These are phyloP conservation scores for Lecanicillium sp. DNA, from an alignment of 2,329 filamentous ascomycete genomes.

Conservation along the genomic window DNA sequence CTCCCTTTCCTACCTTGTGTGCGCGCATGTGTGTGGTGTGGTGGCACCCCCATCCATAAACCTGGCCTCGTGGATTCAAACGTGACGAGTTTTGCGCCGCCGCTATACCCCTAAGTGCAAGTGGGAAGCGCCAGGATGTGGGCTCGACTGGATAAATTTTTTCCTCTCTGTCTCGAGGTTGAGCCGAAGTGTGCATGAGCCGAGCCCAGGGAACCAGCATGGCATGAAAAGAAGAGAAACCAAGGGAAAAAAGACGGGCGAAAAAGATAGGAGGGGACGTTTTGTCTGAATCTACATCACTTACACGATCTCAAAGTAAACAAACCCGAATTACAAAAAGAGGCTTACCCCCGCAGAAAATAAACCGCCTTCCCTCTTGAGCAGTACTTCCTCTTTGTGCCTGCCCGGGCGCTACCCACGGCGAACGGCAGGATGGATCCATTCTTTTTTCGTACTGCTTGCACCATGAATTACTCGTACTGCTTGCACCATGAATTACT, in stretches of 20 bases:
- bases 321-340: no score
- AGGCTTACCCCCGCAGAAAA: no score
- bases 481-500: no score
- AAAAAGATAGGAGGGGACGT: not conserved
- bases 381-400: no score
- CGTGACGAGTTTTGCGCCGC: constrained; percentile 10
- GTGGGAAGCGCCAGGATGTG: constrained; percentile 31
- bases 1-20: no score
- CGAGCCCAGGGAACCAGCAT: not conserved
- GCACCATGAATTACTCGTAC: no score
- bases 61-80: constrained; percentile 3
- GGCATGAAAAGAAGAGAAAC: constrained; percentile 4
- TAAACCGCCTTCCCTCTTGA: no score
- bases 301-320: no score
- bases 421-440: no score
- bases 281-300: not conserved
- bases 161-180: not conserved
- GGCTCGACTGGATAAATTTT: constrained; percentile 7
- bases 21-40: not conserved
- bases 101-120: constrained; percentile 53
- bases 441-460: no score
- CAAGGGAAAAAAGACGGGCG: not conserved
- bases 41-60: not conserved
- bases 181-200: not conserved
- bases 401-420: no score